Conservation (phyloP, 2,329 filamentous ascomycete genomes). For the Biscogniauxia marginata region DNA sequence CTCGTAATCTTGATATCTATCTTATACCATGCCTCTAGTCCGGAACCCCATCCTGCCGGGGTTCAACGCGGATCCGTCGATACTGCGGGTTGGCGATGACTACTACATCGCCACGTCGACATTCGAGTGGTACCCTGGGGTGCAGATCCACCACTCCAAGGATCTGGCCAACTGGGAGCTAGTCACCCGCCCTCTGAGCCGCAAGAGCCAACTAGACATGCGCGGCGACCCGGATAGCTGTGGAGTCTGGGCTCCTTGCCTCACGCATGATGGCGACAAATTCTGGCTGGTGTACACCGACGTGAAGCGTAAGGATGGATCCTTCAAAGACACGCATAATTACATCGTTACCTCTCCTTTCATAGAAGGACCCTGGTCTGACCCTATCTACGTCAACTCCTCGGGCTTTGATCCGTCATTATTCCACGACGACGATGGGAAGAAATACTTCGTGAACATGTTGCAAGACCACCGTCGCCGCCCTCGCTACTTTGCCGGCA, state of each 20-base stretch:
- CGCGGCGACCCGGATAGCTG: constrained; percentile 59
- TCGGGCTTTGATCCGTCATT: constrained; percentile 63
- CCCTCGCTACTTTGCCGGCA: constrained; percentile 52
- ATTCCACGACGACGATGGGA: constrained; percentile 56
- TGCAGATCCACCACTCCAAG: constrained; percentile 54
- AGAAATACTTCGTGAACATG: constrained; percentile 59
- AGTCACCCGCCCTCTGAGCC: constrained; percentile 44
- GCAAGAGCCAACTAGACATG: constrained; percentile 54
- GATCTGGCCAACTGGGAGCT: constrained; percentile 55
- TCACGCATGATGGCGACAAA: constrained; percentile 57
- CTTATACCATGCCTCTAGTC: constrained; percentile 42
- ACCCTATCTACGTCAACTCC: constrained; percentile 58
- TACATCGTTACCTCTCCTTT: constrained; percentile 56
- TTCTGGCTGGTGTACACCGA: constrained; percentile 67
- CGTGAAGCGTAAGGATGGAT: constrained; percentile 65
- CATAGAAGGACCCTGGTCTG: constrained; percentile 61
- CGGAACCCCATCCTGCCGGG: constrained; percentile 56
- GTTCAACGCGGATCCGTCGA: constrained; percentile 56
- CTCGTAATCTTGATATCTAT: background rate
- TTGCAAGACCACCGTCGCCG: constrained; percentile 52
- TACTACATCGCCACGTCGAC: constrained; percentile 58
- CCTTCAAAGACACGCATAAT: constrained; percentile 63
- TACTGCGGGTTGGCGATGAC: constrained; percentile 50
- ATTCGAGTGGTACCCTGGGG: constrained; percentile 55
- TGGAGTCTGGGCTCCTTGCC: constrained; percentile 64